A percentile compares a stretch with the other conserved stretches of the same genome.
These are phyloP conservation scores for Macrolepiota dolichaula DNA, from an alignment of 768 basidiomycete genomes.

Conservation along the genomic window DNA sequence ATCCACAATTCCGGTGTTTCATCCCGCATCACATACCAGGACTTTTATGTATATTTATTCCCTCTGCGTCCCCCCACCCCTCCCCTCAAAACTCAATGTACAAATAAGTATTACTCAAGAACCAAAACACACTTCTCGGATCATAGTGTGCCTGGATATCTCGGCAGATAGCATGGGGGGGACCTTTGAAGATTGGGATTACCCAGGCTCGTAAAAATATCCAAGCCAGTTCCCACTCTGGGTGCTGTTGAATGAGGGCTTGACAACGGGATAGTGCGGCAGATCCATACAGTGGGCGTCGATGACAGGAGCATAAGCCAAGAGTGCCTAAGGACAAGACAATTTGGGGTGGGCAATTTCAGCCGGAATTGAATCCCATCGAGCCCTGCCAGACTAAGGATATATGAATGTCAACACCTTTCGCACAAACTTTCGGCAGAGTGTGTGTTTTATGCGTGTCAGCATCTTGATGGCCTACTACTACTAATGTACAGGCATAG, in stretches of 20 bases:
- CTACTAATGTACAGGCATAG: background rate
- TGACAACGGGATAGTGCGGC: background rate
- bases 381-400: background rate
- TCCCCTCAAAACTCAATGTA: background rate
- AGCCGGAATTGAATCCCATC: background rate
- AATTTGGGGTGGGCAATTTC: background rate
- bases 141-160: background rate
- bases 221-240: slow-evolving; percentile 1
- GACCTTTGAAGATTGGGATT: background rate
- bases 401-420: background rate
- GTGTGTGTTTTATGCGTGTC: too few relatives aligned
- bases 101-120: background rate
- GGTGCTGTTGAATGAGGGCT: background rate
- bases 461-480: background rate
- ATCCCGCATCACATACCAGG: background rate
- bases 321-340: background rate
- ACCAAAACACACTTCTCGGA: background rate
- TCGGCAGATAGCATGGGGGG: background rate
- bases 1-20: background rate
- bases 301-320: background rate
- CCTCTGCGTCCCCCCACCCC: background rate
- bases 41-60: background rate
- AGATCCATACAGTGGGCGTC: slow-evolving; percentile 1
- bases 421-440: background rate
- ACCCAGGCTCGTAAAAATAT: slow-evolving; percentile 6